Conservation (phyloP, 2,329 filamentous ascomycete species). For the Venturiaceae sp. region DNA sequence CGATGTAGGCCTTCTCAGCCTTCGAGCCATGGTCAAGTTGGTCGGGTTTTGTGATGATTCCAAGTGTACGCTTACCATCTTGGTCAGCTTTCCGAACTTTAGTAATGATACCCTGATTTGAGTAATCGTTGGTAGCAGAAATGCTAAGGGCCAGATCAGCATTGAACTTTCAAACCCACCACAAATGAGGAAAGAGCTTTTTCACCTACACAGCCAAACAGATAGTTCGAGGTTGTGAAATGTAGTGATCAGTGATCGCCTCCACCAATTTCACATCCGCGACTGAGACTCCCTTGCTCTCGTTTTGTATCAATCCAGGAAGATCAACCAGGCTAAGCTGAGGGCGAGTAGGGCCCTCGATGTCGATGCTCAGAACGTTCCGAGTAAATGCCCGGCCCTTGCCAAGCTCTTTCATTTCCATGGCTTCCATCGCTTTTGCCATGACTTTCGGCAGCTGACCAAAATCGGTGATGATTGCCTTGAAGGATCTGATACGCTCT, state of each 20-base stretch:
- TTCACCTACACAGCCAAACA: slow-evolving; percentile 29
- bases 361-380: slow-evolving; percentile 46
- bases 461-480: slow-evolving; percentile 17
- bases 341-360: slow-evolving; percentile 48
- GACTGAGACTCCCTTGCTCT: slow-evolving; percentile 35
- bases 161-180: slow-evolving; percentile 11
- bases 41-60: slow-evolving; percentile 51
- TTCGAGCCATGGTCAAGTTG: slow-evolving; percentile 25
- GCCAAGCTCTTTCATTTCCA: slow-evolving; percentile 14
- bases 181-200: slow-evolving; percentile 19
- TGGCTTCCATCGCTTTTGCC: slow-evolving; percentile 7
- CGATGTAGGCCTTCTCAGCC: slow-evolving; percentile 18
- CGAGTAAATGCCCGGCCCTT: slow-evolving; percentile 24
- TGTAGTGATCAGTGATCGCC: slow-evolving; percentile 33
- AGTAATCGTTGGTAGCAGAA: slow-evolving; percentile 33
- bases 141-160: slow-evolving; percentile 15
- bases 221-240: slow-evolving; percentile 32
- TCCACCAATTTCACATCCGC: slow-evolving; percentile 36
- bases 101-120: slow-evolving; percentile 46
- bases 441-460: slow-evolving; percentile 25
- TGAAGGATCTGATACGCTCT: not conserved
- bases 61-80: slow-evolving; percentile 38
- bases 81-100: slow-evolving; percentile 38
- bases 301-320: slow-evolving; percentile 45
- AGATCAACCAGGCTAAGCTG: slow-evolving; percentile 53